A percentile compares a stretch with the other conserved stretches of the same genome.
These are phyloP conservation scores for Colletotrichum navitas DNA, from an alignment of 2,329 filamentous ascomycete genomes.

Conservation along the genomic window DNA sequence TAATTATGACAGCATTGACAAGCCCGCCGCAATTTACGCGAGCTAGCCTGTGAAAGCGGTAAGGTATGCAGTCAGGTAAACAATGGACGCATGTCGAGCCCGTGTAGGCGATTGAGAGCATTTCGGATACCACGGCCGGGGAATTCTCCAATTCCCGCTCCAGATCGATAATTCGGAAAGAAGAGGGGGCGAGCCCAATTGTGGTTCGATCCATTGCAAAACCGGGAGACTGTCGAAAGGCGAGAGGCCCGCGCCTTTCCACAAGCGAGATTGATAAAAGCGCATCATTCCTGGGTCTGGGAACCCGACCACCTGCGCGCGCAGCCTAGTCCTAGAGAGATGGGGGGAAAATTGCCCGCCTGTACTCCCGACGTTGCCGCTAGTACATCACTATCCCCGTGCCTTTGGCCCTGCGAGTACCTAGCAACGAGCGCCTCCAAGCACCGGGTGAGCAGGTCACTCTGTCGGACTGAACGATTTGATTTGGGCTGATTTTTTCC, in stretches of 20 bases:
- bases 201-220: constrained; percentile 41
- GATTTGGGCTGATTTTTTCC: constrained; percentile 8
- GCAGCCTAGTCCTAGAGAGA: constrained; percentile 5
- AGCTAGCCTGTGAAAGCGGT: constrained; percentile 9
- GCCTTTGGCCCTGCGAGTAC: constrained; percentile 14
- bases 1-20: constrained; percentile 36
- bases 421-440: not conserved
- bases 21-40: constrained; percentile 36
- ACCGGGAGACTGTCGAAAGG: constrained; percentile 42
- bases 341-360: constrained; percentile 32
- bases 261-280: constrained; percentile 43
- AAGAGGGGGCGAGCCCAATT: constrained; percentile 16
- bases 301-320: constrained; percentile 3
- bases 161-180: not conserved
- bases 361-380: constrained; percentile 30
- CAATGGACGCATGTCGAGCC: not conserved
- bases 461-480: not conserved
- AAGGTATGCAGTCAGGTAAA: not conserved
- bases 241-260: constrained; percentile 39
- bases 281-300: constrained; percentile 40
- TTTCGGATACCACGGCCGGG: constrained; percentile 1
- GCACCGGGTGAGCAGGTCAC: constrained; percentile 8
- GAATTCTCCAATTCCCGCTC: not conserved
- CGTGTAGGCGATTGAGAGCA: not conserved
- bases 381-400: constrained; percentile 31